Evolutionary conservation across 441 rosid species (phyloP).

Genomic region (Geranium incanum): DNA sequence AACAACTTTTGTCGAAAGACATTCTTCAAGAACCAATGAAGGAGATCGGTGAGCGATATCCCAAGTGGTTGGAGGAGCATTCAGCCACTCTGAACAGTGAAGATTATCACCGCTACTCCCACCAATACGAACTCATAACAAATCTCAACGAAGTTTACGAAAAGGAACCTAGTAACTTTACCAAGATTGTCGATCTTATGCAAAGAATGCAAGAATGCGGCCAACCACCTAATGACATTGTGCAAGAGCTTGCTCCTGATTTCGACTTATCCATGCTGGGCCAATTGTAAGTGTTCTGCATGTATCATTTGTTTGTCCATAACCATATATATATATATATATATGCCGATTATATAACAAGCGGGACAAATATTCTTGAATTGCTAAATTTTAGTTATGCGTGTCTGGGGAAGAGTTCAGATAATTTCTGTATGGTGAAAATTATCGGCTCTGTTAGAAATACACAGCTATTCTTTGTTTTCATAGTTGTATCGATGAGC

Average conservation of each 20-base stretch:
- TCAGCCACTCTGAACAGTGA: constrained; percentile 46
- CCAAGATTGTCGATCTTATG: constrained; percentile 81
- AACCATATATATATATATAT: too few relatives aligned
- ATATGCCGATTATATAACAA: too few relatives aligned
- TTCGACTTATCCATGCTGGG: constrained; percentile 68
- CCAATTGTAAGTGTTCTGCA: constrained; percentile 55
- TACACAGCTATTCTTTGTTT: not conserved
- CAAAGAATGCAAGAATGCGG: constrained; percentile 99
- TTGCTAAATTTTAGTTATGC: not conserved
- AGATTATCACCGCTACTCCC: constrained; percentile 57
- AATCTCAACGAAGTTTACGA: constrained; percentile 80
- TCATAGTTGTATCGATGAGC: not conserved
- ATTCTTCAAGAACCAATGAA: constrained; percentile 92
- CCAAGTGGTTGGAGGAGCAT: constrained; percentile 87
- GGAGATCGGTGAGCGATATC: constrained; percentile 88
- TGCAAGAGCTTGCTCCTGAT: constrained; percentile 83
- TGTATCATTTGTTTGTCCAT: not conserved
- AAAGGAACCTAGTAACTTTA: constrained; percentile 57
- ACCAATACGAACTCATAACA: constrained; percentile 63
- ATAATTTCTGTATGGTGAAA: not conserved
- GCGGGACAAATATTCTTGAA: too few relatives aligned
- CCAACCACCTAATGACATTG: constrained; percentile 86
- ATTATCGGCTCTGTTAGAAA: not conserved
- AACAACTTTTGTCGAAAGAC: constrained; percentile 86
- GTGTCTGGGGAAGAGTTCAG: not conserved